Conservation (phyloP, 2,329 filamentous ascomycete genomes). For the Grosmannia clavigera region DNA sequence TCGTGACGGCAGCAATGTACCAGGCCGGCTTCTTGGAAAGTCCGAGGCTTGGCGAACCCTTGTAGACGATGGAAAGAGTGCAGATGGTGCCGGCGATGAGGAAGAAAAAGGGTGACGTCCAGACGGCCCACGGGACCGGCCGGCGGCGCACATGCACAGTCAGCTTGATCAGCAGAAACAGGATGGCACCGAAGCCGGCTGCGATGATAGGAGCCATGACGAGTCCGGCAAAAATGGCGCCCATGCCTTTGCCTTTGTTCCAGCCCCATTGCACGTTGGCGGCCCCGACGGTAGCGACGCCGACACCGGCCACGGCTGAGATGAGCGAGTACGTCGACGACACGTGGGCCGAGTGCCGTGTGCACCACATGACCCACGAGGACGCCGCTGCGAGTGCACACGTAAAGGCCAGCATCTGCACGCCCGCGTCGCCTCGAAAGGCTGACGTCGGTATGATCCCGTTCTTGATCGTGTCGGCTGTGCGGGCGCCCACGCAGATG, state of each 20-base stretch:
- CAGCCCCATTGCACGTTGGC: conserved; percentile 55
- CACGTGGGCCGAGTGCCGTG: conserved; percentile 58
- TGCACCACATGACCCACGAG: conserved; percentile 72
- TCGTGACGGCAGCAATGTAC: conserved; percentile 54
- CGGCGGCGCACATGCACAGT: conserved; percentile 60
- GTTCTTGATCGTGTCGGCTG: conserved; percentile 69
- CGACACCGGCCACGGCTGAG: conserved; percentile 56
- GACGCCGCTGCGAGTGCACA: conserved; percentile 53
- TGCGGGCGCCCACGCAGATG: conserved; percentile 54
- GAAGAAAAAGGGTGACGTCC: conserved; percentile 64
- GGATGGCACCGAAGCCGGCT: conserved; percentile 49
- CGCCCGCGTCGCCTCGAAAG: conserved; percentile 48
- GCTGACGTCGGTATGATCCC: conserved; percentile 51
- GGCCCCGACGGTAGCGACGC: conserved; percentile 53
- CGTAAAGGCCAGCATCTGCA: conserved; percentile 57
- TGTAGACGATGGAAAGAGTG: conserved; percentile 69
- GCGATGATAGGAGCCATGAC: conserved; percentile 60
- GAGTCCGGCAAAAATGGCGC: conserved; percentile 59
- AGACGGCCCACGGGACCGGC: conserved; percentile 61
- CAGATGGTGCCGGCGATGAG: conserved; percentile 62
- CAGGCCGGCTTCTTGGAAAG: conserved; percentile 53
- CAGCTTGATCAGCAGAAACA: conserved; percentile 62
- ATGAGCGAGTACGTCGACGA: conserved; percentile 62
- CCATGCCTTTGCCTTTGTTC: conserved; percentile 55
- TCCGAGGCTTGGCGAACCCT: conserved; percentile 58